A percentile compares a stretch with the other conserved stretches of the same genome.
Conservation (phyloP, 164 flowering plant species). For the Dillenia turbinata region DNA sequence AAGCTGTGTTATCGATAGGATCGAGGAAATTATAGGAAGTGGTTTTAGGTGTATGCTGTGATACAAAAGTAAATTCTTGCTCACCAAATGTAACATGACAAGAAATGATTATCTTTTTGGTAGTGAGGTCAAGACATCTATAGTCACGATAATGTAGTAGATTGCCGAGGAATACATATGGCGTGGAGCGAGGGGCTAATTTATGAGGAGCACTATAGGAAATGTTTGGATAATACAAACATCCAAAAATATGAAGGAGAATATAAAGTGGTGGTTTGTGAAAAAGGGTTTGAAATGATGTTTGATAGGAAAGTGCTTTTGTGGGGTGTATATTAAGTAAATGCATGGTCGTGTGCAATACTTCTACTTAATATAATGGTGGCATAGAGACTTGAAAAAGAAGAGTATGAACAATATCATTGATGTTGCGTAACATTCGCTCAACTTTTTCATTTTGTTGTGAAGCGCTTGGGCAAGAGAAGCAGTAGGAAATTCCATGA, state of each 20-base stretch:
- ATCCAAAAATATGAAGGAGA: slow-evolving; percentile 2
- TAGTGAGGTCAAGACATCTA: slow-evolving; percentile 2
- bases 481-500: background rate
- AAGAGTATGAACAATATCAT: background rate
- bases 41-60: background rate
- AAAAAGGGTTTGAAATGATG: background rate
- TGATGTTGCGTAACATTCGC: slow-evolving; percentile 2
- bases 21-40: no score
- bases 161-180: slow-evolving; percentile 11
- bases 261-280: background rate
- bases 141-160: slow-evolving; percentile 3
- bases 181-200: slow-evolving; percentile 1
- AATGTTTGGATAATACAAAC: slow-evolving; percentile 6
- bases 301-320: background rate
- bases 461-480: slow-evolving; percentile 6
- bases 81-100: slow-evolving; percentile 12
- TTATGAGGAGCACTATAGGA: background rate
- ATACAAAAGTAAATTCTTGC: background rate
- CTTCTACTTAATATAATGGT: slow-evolving; percentile 5
- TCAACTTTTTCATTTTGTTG: slow-evolving; percentile 9
- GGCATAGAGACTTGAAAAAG: slow-evolving; percentile 2
- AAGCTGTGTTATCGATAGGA: background rate
- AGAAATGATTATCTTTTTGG: slow-evolving; percentile 1
- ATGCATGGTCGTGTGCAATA: background rate
- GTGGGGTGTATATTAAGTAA: slow-evolving; percentile 2